phyloP scores from a whole-genome alignment of 1,284 basidiomycete species.

The Sporisorium iseilematis-ciliati region DNA sequence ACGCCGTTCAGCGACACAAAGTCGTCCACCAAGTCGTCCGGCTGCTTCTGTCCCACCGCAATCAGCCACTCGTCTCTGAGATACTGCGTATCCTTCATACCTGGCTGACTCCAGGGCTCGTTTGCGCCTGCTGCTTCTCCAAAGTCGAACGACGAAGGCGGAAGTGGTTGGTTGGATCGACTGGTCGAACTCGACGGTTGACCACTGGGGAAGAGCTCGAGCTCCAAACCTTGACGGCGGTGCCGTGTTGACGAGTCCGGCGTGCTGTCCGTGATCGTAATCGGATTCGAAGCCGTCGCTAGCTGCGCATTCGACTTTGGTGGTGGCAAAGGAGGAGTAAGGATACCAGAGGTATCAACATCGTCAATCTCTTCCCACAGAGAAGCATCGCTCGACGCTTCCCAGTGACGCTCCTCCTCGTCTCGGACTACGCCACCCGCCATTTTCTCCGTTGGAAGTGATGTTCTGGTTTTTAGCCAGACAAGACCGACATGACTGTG shows the following conservation, averaged over 20 bases:
- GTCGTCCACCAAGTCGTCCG: slow-evolving; percentile 24
- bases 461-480: not conserved
- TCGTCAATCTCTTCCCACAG: slow-evolving; percentile 38
- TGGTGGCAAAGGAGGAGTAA: slow-evolving; percentile 14
- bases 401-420: slow-evolving; percentile 19
- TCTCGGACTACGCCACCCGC: slow-evolving; percentile 11
- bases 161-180: not conserved
- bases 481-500: not conserved
- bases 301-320: not conserved
- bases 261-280: slow-evolving; percentile 10
- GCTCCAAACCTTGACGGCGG: slow-evolving; percentile 13
- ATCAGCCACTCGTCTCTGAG: slow-evolving; percentile 38
- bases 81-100: slow-evolving; percentile 22
- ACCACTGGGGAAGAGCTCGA: slow-evolving; percentile 35
- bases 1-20: not conserved
- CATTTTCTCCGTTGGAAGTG: slow-evolving; percentile 13
- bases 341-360: slow-evolving; percentile 14
- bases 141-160: slow-evolving; percentile 26
- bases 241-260: slow-evolving; percentile 9
- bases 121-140: slow-evolving; percentile 5
- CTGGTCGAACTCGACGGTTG: slow-evolving; percentile 6
- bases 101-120: slow-evolving; percentile 25
- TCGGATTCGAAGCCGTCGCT: slow-evolving; percentile 13
- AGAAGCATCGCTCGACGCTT: slow-evolving; percentile 46
- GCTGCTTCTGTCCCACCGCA: slow-evolving; percentile 32